Base-by-base conservation (phyloP, 1,139 yeast species). In the Candida gigantensis region DNA sequence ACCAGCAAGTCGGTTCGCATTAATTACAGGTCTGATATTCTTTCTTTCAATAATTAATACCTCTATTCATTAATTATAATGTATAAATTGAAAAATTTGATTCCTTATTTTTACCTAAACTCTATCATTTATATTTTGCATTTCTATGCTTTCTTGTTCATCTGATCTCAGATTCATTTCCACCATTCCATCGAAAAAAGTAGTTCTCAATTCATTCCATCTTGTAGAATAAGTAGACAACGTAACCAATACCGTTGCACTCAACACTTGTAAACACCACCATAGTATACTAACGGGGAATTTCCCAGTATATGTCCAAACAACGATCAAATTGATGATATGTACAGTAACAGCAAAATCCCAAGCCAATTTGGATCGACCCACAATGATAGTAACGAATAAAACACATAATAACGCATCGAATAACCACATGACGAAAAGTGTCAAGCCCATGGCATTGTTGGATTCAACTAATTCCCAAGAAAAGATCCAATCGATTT, bases 271-370 rank as follows among this genome's bases (percentile, higher is more conserved):
- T 32, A 89, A 61, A 21, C 79, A 60, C 94, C 97, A 88, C 97
- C 97, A 92, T 34, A 84, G 68, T 7, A 81, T 49, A 26, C 82
- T 77, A 7, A 69, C 62, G 0, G 97, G 97, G 46, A 90, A 75
- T 28, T 71, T 66, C 1, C 81, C 77, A 5, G 84, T 70, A 46
- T 77, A 81, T 1, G 75, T 44, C 81, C 89, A 81, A 0, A 81
- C 87, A 5, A 87, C 80, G 3, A 81, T 39, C 26, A 90, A 61
- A 59, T 90, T 84, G 36, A 92, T 76, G 12, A 86, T 80, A 58
- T 92, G 97, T 11, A 92, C 71, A 0, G 98, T 90, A 23, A 92
- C 56, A 9, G 96, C 96, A 65, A 90, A 92, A 60, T 92, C 98
- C 85, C 96, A 84, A 0, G 97, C 97, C 40, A 92, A 66, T 58